Conservation (phyloP, 139 green algal species). For the Asterochloris erici region DNA sequence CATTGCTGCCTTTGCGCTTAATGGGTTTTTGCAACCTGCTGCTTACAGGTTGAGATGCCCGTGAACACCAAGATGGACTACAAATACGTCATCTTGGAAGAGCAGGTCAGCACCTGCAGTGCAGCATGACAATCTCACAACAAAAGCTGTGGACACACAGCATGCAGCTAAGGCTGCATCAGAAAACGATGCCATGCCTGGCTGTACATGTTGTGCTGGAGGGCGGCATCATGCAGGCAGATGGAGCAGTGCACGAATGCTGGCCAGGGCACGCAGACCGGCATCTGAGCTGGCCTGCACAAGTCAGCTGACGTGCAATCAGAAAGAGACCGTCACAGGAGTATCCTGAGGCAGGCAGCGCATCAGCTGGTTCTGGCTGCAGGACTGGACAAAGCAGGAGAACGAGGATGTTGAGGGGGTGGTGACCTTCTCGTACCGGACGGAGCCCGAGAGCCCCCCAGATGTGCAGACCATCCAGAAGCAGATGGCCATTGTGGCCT, state of each 20-base stretch:
- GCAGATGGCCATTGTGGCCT: slow-evolving; percentile 94
- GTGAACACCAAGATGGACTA: slow-evolving; percentile 82
- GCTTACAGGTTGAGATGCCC: slow-evolving; percentile 74
- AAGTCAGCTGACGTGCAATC: no score
- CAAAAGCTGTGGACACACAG: no score
- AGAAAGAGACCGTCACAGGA: no score
- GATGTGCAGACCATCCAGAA: slow-evolving; percentile 83
- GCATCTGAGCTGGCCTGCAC: no score
- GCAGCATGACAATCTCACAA: no score
- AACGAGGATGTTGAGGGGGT: slow-evolving; percentile 74
- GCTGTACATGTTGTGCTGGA: no score
- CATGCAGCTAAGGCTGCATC: no score
- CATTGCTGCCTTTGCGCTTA: background rate
- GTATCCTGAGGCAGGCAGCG: no score
- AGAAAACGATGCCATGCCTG: no score
- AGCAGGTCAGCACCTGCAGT: slow-evolving; percentile 60
- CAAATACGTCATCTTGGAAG: slow-evolving; percentile 94
- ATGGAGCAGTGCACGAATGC: no score
- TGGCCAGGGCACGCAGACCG: no score
- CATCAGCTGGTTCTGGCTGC: slow-evolving; percentile 9
- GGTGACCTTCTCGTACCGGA: slow-evolving; percentile 76
- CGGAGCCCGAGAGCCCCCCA: slow-evolving; percentile 65
- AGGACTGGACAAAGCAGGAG: slow-evolving; percentile 85
- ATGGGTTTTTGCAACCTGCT: background rate
- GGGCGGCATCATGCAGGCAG: no score